These are phyloP conservation scores for Byssoonygena ceratinophila DNA, from an alignment of 2,329 filamentous ascomycete genomes.

Conservation along the genomic window DNA sequence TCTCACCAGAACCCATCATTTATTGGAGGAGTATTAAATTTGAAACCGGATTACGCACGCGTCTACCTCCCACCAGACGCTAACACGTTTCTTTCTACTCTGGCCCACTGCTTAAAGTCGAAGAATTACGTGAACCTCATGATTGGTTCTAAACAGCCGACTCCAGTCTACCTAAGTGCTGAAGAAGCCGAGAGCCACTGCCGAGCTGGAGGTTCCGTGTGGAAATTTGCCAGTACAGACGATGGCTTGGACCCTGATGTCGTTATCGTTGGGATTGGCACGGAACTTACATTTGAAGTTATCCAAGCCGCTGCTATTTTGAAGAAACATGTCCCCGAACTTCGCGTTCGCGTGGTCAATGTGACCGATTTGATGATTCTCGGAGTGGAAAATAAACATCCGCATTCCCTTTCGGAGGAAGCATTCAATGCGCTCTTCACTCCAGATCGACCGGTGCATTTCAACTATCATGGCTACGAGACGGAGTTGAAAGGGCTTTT, in stretches of 20 bases:
- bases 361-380: conserved; percentile 58
- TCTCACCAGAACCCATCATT: conserved; percentile 60
- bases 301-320: conserved; percentile 51
- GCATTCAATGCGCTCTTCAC: conserved; percentile 51
- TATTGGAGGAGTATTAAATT: conserved; percentile 54
- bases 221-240: conserved; percentile 52
- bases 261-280: conserved; percentile 53
- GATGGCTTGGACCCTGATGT: conserved; percentile 50
- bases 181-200: conserved; percentile 54
- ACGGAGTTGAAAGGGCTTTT: conserved; percentile 51
- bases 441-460: conserved; percentile 44
- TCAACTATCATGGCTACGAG: conserved; percentile 59
- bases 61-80: conserved; percentile 58
- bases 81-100: conserved; percentile 56
- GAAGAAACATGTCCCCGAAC: conserved; percentile 38
- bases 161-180: conserved; percentile 48
- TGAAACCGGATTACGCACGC: conserved; percentile 50
- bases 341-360: conserved; percentile 53
- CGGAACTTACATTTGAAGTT: conserved; percentile 56
- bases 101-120: conserved; percentile 51
- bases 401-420: conserved; percentile 45
- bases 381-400: conserved; percentile 45
- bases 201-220: conserved; percentile 48
- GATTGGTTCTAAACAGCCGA: conserved; percentile 57
- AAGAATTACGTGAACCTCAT: conserved; percentile 58